A percentile compares a stretch with the other conserved stretches of the same genome.
Conservation (phyloP, 1,284 basidiomycete species). For the Blastosporella zonata region DNA sequence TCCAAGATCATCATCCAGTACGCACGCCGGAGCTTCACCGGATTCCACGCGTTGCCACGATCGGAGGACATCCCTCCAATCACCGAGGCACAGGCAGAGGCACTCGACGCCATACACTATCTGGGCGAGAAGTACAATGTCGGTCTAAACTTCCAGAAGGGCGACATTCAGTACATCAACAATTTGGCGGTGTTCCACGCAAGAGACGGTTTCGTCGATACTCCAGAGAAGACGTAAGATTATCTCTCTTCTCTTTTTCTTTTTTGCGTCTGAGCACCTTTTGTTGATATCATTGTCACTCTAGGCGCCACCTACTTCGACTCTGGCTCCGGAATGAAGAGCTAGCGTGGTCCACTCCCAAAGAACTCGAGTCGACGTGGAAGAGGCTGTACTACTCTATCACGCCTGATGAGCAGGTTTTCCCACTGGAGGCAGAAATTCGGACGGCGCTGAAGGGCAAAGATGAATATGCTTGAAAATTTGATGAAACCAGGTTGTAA, state of each 20-base stretch:
- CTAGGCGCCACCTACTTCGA: conserved; percentile 23
- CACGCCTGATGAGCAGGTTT: neutral
- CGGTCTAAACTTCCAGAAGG: conserved; percentile 44
- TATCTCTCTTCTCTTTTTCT: conserved; percentile 1
- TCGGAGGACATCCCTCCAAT: conserved; percentile 40
- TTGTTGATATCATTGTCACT: conserved; percentile 6
- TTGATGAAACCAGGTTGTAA: no score
- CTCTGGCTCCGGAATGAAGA: conserved; percentile 23
- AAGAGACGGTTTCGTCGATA: conserved; percentile 41
- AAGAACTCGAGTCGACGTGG: neutral
- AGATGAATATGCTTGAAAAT: neutral
- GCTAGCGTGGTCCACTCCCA: neutral
- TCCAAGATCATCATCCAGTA: conserved; percentile 42
- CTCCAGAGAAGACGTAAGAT: conserved; percentile 35
- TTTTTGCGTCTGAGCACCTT: neutral
- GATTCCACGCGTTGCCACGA: conserved; percentile 32
- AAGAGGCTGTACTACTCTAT: neutral
- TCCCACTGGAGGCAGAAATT: neutral
- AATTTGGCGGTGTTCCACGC: conserved; percentile 43
- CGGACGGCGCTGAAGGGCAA: neutral
- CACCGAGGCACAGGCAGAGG: conserved; percentile 46
- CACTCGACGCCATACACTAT: conserved; percentile 45
- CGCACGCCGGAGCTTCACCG: conserved; percentile 42
- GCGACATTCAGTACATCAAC: conserved; percentile 50
- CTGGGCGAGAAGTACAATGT: conserved; percentile 41